These are phyloP conservation scores for Epithemia pelagica DNA, from an alignment of 108 stramenopile genomes.

Conservation along the genomic window DNA sequence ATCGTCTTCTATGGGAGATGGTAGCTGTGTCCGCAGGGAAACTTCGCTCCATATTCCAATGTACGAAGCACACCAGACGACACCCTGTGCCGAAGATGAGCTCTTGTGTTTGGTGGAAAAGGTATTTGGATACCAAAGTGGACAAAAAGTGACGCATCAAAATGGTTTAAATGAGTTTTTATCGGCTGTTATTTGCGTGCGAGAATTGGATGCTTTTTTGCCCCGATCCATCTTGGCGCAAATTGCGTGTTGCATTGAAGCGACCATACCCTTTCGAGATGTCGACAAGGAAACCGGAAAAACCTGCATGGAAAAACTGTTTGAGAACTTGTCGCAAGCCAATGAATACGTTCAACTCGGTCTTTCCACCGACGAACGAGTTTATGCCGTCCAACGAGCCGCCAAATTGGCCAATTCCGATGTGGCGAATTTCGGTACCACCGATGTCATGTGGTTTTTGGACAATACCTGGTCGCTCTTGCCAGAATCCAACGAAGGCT, in stretches of 20 bases:
- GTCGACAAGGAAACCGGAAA: slow-evolving; percentile 9
- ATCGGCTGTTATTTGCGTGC: slow-evolving; percentile 34
- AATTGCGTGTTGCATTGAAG: slow-evolving; percentile 55
- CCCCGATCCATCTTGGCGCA: slow-evolving; percentile 19
- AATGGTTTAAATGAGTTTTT: slow-evolving; percentile 53
- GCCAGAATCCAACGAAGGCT: slow-evolving; percentile 36
- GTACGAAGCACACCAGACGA: background rate
- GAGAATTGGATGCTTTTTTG: slow-evolving; percentile 20
- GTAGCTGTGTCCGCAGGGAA: too few relatives aligned
- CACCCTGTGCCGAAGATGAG: slow-evolving; percentile 7
- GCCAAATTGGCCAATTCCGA: slow-evolving; percentile 31
- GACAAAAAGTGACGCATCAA: slow-evolving; percentile 23
- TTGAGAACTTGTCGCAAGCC: slow-evolving; percentile 13
- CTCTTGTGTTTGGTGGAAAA: slow-evolving; percentile 24
- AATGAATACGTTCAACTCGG: slow-evolving; percentile 16
- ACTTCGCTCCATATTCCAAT: background rate
- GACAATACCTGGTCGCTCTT: slow-evolving; percentile 52
- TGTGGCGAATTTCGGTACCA: slow-evolving; percentile 38
- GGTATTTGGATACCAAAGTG: slow-evolving; percentile 38
- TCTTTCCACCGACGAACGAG: slow-evolving; percentile 21
- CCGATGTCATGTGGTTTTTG: slow-evolving; percentile 34
- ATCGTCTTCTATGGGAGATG: too few relatives aligned
- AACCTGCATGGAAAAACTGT: slow-evolving; percentile 28
- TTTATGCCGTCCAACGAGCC: slow-evolving; percentile 37
- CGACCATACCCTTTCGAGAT: slow-evolving; percentile 50